phyloP scores from a whole-genome alignment of 129 eudicot genomes.

The Chrysanthemum lavandulifolium region DNA sequence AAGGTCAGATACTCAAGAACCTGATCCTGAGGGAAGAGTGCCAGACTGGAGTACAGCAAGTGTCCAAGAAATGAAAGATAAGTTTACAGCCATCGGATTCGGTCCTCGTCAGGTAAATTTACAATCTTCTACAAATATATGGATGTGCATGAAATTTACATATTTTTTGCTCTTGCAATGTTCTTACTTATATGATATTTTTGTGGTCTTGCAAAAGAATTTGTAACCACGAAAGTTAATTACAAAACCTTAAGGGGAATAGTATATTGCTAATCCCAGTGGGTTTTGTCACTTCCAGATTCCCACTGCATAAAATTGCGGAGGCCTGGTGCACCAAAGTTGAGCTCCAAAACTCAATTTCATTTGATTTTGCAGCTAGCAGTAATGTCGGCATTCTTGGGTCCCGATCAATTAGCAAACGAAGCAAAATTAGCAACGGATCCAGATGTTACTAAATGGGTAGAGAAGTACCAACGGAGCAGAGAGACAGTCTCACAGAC shows the following conservation, averaged over 20 bases:
- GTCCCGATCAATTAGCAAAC: slow-evolving; percentile 85
- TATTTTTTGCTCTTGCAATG: too few relatives aligned
- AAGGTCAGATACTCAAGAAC: slow-evolving; percentile 71
- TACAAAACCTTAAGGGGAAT: too few relatives aligned
- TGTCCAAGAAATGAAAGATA: slow-evolving; percentile 91
- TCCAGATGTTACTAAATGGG: slow-evolving; percentile 86
- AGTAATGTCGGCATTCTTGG: slow-evolving; percentile 97
- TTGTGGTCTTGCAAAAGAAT: too few relatives aligned
- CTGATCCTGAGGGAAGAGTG: slow-evolving; percentile 98
- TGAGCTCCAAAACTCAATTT: slow-evolving; percentile 10
- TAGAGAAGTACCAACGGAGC: slow-evolving; percentile 91
- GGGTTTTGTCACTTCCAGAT: too few relatives aligned
- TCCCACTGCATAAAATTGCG: too few relatives aligned
- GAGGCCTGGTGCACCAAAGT: background rate
- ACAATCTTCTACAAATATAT: background rate
- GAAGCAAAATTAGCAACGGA: slow-evolving; percentile 76
- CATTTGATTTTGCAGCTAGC: slow-evolving; percentile 63
- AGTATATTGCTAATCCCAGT: too few relatives aligned
- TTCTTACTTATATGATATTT: too few relatives aligned
- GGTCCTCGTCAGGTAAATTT: slow-evolving; percentile 90
- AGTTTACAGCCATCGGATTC: slow-evolving; percentile 66
- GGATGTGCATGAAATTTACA: too few relatives aligned
- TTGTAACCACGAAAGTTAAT: too few relatives aligned
- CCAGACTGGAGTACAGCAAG: slow-evolving; percentile 79
- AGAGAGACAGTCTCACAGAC: slow-evolving; percentile 97